A percentile compares a stretch with the other conserved stretches of the same genome.
These are phyloP conservation scores for Sporothrix schenckii DNA, from an alignment of 2,329 filamentous ascomycete genomes.

Conservation along the genomic window DNA sequence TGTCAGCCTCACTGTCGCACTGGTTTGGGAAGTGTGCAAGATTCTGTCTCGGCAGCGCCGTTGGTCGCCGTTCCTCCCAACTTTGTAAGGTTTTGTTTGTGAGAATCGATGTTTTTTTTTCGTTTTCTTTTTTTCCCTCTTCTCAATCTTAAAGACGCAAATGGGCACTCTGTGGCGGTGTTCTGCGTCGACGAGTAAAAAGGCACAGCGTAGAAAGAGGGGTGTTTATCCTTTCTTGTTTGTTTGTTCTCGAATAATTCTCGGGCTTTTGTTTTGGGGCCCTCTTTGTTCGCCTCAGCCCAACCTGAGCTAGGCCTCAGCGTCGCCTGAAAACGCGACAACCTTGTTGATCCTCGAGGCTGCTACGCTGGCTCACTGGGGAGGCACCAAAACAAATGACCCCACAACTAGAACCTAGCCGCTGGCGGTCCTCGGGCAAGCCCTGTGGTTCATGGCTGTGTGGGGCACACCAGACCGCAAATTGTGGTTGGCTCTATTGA, in stretches of 20 bases:
- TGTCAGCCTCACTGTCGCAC: slow-evolving; percentile 20
- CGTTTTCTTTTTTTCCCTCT: not conserved
- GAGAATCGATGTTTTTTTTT: not conserved
- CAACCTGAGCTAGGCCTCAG: not conserved
- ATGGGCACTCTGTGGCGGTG: slow-evolving; percentile 3
- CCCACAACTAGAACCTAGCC: not conserved
- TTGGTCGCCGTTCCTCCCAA: slow-evolving; percentile 18
- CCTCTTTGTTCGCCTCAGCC: not conserved
- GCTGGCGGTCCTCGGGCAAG: slow-evolving; percentile 5
- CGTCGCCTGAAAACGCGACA: not conserved
- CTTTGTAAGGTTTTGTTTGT: not conserved
- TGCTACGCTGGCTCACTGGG: not conserved
- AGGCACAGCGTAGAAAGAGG: not conserved
- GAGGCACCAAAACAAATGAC: slow-evolving; percentile 17
- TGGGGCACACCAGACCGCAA: slow-evolving; percentile 5
- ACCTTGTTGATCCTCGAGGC: not conserved
- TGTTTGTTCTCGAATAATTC: not conserved
- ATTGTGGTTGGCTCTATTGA: not conserved
- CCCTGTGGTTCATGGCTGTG: not conserved
- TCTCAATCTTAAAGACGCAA: not conserved
- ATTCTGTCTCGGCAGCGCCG: slow-evolving; percentile 24
- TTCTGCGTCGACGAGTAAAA: not conserved
- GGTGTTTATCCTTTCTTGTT: not conserved
- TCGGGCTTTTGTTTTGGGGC: slow-evolving; percentile 15
- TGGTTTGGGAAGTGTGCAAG: not conserved